Evolutionary conservation across 805 yeast species (phyloP).

Genomic region (Candida insectorum): DNA sequence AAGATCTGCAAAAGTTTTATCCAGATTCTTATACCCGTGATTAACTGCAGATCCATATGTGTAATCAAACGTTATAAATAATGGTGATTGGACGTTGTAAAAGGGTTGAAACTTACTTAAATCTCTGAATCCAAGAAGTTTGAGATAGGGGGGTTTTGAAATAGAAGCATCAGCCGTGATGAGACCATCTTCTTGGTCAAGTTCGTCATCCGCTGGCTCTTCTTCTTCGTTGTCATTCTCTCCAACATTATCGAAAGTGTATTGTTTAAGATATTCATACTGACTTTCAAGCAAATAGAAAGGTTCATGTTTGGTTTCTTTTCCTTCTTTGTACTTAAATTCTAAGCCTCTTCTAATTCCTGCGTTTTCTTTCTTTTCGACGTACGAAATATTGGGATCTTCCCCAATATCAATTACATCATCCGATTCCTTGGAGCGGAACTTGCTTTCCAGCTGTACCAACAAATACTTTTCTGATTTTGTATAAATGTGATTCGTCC

Average conservation of each 20-base stretch:
- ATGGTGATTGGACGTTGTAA: conserved; percentile 52
- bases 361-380: conserved; percentile 32
- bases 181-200: conserved; percentile 14
- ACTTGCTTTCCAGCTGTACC: conserved; percentile 46
- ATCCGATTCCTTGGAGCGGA: conserved; percentile 39
- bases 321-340: conserved; percentile 10
- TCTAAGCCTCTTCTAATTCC: conserved; percentile 31
- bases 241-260: conserved; percentile 30
- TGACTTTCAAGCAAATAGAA: conserved; percentile 24
- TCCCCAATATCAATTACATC: conserved; percentile 39
- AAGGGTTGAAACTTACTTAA: conserved; percentile 43
- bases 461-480: conserved; percentile 49
- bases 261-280: conserved; percentile 25
- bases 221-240: conserved; percentile 12
- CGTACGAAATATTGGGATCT: conserved; percentile 26
- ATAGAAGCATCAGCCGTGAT: conserved; percentile 8
- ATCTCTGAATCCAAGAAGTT: conserved; percentile 65
- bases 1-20: conserved; percentile 62
- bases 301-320: conserved; percentile 17
- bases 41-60: conserved; percentile 28
- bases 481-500: conserved; percentile 52
- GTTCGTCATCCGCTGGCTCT: conserved; percentile 13
- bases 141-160: conserved; percentile 47
- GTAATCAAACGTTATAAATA: conserved; percentile 64
- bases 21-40: conserved; percentile 57